These are phyloP conservation scores for Pisolithus orientalis DNA, from an alignment of 768 basidiomycete species.

Conservation along the genomic window DNA sequence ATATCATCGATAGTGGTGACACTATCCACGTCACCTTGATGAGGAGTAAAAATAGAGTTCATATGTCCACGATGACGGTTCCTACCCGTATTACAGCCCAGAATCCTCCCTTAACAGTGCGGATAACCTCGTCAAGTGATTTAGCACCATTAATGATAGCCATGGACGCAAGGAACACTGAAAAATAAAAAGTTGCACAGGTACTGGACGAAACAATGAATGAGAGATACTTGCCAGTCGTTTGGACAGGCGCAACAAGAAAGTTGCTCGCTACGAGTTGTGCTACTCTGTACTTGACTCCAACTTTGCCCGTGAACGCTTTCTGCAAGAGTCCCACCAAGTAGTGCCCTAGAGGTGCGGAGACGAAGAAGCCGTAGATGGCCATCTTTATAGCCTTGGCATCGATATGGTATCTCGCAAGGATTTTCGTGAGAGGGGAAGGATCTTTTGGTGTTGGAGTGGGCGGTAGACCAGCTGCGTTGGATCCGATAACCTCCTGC, in stretches of 20 bases:
- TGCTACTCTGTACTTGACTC: conserved; percentile 53
- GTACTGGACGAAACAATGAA: background rate
- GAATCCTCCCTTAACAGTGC: conserved; percentile 69
- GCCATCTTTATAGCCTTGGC: conserved; percentile 78
- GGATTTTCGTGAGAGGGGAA: conserved; percentile 42
- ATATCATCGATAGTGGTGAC: conserved; percentile 63
- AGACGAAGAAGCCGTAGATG: conserved; percentile 75
- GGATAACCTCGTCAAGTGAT: conserved; percentile 54
- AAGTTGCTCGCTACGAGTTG: conserved; percentile 76
- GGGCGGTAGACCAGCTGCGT: conserved; percentile 56
- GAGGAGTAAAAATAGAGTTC: conserved; percentile 2
- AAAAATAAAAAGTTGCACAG: background rate
- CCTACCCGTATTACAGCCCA: conserved; percentile 66
- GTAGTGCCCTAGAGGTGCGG: conserved; percentile 74
- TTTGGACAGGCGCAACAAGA: conserved; percentile 70
- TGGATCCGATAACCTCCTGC: conserved; percentile 77
- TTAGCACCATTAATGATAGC: conserved; percentile 80
- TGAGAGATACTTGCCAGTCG: conserved; percentile 41
- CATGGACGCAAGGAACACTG: conserved; percentile 74
- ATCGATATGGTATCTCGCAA: conserved; percentile 56
- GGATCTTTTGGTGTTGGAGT: conserved; percentile 47
- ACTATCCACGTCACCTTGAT: conserved; percentile 72
- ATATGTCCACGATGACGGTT: background rate
- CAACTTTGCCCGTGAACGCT: conserved; percentile 69
- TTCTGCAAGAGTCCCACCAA: conserved; percentile 70